phyloP scores from a whole-genome alignment of 768 basidiomycete species.

The Chalciporus piperatus region DNA sequence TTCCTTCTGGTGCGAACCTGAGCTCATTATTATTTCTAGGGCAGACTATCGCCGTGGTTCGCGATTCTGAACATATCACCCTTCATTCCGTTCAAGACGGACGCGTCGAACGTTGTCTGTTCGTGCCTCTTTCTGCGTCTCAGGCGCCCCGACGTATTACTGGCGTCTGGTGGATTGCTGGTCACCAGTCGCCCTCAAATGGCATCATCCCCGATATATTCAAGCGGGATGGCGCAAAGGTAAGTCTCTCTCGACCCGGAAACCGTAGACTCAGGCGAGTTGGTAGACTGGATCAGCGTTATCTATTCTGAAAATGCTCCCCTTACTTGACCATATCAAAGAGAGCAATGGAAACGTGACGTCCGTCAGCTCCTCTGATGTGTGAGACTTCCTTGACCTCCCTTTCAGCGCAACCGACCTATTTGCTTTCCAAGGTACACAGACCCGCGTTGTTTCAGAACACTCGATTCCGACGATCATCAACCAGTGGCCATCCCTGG shows the following conservation, averaged over 20 bases:
- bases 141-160: conserved; percentile 33
- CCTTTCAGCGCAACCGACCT: conserved; percentile 65
- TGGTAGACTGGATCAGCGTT: conserved; percentile 74
- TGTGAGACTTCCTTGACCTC: conserved; percentile 15
- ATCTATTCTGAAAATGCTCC: conserved; percentile 64
- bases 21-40: conserved; percentile 36
- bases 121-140: conserved; percentile 27
- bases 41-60: conserved; percentile 68
- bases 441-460: conserved; percentile 45
- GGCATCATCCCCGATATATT: conserved; percentile 72
- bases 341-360: conserved; percentile 66
- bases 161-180: conserved; percentile 73
- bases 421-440: conserved; percentile 76
- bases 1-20: background rate
- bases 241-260: conserved; percentile 32
- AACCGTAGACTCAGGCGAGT: conserved; percentile 5
- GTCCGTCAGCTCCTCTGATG: conserved; percentile 40
- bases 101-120: conserved; percentile 46
- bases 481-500: conserved; percentile 65
- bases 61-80: conserved; percentile 64
- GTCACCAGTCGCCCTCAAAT: conserved; percentile 39
- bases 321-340: conserved; percentile 66
- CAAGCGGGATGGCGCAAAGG: conserved; percentile 61
- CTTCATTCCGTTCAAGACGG: conserved; percentile 83
- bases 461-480: conserved; percentile 57